A percentile compares a stretch with the other conserved stretches of the same genome.
Conservation (phyloP, 176 grass and related monocot species). For the Hordeum marinum region DNA sequence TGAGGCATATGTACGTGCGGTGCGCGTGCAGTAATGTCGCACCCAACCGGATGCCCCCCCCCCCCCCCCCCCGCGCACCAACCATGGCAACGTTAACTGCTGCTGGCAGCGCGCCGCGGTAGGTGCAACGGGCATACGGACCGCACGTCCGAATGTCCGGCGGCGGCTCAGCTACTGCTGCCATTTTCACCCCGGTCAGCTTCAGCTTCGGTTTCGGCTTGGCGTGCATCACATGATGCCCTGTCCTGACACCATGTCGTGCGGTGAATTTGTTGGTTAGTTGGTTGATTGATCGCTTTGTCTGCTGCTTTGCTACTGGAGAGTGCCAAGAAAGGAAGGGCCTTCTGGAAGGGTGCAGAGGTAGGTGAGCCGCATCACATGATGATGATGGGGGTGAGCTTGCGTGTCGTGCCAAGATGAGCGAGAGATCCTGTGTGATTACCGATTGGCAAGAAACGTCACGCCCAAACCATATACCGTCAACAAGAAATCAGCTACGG, state of each 20-base stretch:
- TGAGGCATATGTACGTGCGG: too few relatives aligned
- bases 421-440: too few relatives aligned
- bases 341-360: slow-evolving; percentile 12
- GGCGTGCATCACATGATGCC: neutral
- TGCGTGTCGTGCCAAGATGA: neutral
- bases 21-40: neutral
- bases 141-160: neutral
- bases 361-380: neutral
- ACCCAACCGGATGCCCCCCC: neutral
- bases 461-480: neutral
- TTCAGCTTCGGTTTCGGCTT: neutral
- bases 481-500: neutral
- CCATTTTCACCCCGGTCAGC: neutral
- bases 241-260: neutral
- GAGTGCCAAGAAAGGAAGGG: neutral
- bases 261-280: neutral
- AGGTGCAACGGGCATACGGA: slow-evolving; percentile 6
- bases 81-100: neutral
- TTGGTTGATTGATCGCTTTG: neutral
- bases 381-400: neutral
- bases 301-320: neutral
- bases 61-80: neutral
- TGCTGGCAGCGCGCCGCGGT: neutral
- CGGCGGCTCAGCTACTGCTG: neutral
- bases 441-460: neutral